These are phyloP conservation scores for Flaveria brownii DNA, from an alignment of 129 eudicot genomes.

Conservation along the genomic window DNA sequence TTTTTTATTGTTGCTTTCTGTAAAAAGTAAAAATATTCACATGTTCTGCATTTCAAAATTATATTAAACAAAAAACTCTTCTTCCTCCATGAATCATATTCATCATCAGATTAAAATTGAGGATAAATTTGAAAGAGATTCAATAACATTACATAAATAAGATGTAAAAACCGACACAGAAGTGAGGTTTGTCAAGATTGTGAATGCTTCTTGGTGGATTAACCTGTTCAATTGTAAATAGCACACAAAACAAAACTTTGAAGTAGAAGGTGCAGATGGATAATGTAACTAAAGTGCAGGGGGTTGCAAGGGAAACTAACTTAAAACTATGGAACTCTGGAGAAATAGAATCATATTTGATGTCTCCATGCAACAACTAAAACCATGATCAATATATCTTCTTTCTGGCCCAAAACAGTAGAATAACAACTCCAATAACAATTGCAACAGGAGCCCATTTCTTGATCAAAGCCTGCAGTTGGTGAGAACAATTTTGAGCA, in stretches of 20 bases:
- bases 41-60: neutral
- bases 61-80: neutral
- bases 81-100: neutral
- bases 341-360: slow-evolving; percentile 12
- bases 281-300: slow-evolving; percentile 21
- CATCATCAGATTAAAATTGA: neutral
- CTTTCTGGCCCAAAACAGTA: slow-evolving; percentile 74
- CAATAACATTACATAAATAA: slow-evolving; percentile 18
- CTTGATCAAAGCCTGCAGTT: slow-evolving; percentile 72
- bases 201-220: slow-evolving; percentile 21
- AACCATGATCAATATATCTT: slow-evolving; percentile 69
- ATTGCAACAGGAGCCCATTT: slow-evolving; percentile 99
- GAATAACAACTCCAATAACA: slow-evolving; percentile 81
- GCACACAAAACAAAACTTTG: slow-evolving; percentile 32
- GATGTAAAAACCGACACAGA: slow-evolving; percentile 3
- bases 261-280: slow-evolving; percentile 25
- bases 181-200: slow-evolving; percentile 20
- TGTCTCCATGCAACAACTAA: neutral
- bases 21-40: neutral
- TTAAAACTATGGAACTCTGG: slow-evolving; percentile 12
- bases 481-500: neutral
- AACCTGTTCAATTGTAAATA: slow-evolving; percentile 20
- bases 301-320: slow-evolving; percentile 23
- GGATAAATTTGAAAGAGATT: neutral
- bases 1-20: neutral